Conservation (phyloP, 2,329 filamentous ascomycete genomes). For the Colletotrichum lindemuthianum region DNA sequence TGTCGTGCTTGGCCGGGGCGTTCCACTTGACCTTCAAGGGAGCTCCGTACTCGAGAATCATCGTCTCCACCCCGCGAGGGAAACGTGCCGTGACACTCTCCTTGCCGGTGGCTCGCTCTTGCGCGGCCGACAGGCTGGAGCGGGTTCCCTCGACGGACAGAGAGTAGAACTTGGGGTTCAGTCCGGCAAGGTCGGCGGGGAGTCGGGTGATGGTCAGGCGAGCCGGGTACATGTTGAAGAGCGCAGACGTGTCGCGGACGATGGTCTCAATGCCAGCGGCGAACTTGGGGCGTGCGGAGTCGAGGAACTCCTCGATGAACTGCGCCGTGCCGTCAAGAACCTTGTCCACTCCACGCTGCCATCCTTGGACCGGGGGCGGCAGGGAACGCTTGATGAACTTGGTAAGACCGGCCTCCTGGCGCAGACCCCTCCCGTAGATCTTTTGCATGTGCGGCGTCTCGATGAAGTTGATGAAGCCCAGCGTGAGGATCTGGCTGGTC, state of each 20-base stretch:
- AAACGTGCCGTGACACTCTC: slow-evolving; percentile 77
- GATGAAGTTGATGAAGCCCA: slow-evolving; percentile 90
- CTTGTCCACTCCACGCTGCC: slow-evolving; percentile 87
- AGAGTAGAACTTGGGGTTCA: slow-evolving; percentile 82
- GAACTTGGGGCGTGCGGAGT: slow-evolving; percentile 85
- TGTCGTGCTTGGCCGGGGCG: slow-evolving; percentile 86
- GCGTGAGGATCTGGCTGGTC: slow-evolving; percentile 83
- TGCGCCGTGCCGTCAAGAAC: slow-evolving; percentile 88
- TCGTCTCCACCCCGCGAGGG: slow-evolving; percentile 76
- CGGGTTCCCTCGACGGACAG: slow-evolving; percentile 77
- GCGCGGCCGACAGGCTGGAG: slow-evolving; percentile 58
- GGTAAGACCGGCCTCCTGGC: slow-evolving; percentile 88
- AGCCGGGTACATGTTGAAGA: slow-evolving; percentile 91
- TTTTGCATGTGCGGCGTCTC: slow-evolving; percentile 99
- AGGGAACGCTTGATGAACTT: slow-evolving; percentile 90
- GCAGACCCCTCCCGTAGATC: slow-evolving; percentile 86
- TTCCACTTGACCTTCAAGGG: slow-evolving; percentile 92
- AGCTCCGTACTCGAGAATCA: slow-evolving; percentile 87
- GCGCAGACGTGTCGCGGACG: slow-evolving; percentile 84
- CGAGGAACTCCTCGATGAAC: slow-evolving; percentile 90
- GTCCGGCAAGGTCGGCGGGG: slow-evolving; percentile 81
- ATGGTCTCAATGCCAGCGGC: slow-evolving; percentile 87
- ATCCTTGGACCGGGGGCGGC: slow-evolving; percentile 82
- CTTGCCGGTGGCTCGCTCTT: slow-evolving; percentile 74
- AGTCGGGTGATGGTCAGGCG: slow-evolving; percentile 85